A percentile compares a stretch with the other conserved stretches of the same genome.
These are phyloP conservation scores for Skeletonema costatum DNA, from an alignment of 108 stramenopile species.

Conservation along the genomic window DNA sequence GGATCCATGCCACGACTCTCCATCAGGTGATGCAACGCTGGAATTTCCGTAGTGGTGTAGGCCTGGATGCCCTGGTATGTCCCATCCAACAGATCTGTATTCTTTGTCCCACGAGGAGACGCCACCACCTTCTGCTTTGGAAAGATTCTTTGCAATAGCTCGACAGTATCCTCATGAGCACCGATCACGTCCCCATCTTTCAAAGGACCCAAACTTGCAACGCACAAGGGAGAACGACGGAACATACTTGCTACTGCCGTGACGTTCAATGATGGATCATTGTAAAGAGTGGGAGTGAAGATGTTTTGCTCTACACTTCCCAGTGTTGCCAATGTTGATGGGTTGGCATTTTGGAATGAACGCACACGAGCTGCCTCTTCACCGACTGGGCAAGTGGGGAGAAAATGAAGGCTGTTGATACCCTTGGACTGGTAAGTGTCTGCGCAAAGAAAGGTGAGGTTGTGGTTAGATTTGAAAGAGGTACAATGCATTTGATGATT, in stretches of 20 bases:
- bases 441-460: background rate
- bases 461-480: too few relatives aligned
- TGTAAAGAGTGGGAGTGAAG: constrained; percentile 39
- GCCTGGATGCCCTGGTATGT: constrained; percentile 43
- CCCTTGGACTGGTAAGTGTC: constrained; percentile 39
- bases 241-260: constrained; percentile 55
- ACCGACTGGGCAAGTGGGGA: constrained; percentile 56
- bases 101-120: constrained; percentile 48
- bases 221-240: constrained; percentile 42
- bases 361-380: constrained; percentile 38
- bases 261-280: constrained; percentile 33
- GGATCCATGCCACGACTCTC: constrained; percentile 16
- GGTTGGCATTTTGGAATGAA: constrained; percentile 21
- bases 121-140: constrained; percentile 34
- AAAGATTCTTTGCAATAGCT: constrained; percentile 42
- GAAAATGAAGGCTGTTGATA: constrained; percentile 37
- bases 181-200: constrained; percentile 34
- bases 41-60: constrained; percentile 54
- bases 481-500: background rate
- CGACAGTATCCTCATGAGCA: constrained; percentile 53
- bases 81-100: constrained; percentile 46
- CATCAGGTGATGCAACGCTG: constrained; percentile 36
- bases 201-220: constrained; percentile 28
- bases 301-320: constrained; percentile 58
- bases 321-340: constrained; percentile 19